A percentile compares a stretch with the other conserved stretches of the same genome.
phyloP scores from a whole-genome alignment of 495 filamentous ascomycete species.

The Penicillium bovifimosum region DNA sequence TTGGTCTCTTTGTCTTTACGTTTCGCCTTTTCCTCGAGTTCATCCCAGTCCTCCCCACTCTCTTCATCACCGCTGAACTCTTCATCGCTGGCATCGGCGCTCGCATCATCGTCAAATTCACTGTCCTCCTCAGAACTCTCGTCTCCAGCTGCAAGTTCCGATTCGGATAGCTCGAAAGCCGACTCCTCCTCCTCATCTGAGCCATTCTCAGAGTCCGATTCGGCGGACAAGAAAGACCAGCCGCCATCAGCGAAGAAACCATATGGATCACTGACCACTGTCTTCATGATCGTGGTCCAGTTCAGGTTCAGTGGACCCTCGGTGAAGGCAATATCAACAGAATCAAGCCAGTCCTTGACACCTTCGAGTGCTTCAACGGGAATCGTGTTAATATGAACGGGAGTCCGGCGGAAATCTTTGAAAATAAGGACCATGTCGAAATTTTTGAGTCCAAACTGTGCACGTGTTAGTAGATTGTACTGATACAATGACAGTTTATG shows the following conservation, averaged over 20 bases:
- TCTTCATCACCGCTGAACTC: conserved; percentile 73
- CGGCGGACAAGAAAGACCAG: conserved; percentile 86
- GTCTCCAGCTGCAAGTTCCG: conserved; percentile 70
- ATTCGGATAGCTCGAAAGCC: conserved; percentile 83
- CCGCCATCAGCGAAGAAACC: conserved; percentile 93
- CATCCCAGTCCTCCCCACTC: conserved; percentile 89
- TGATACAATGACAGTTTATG: not conserved
- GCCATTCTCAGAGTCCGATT: conserved; percentile 78
- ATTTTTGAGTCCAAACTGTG: conserved; percentile 91
- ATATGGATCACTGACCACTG: conserved; percentile 86
- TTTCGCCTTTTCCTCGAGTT: conserved; percentile 84
- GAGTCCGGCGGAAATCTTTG: conserved; percentile 85
- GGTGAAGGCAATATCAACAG: conserved; percentile 85
- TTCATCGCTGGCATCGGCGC: conserved; percentile 65
- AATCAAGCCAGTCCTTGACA: conserved; percentile 97
- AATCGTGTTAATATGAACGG: conserved; percentile 95
- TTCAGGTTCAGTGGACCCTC: conserved; percentile 97
- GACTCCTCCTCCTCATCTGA: conserved; percentile 82
- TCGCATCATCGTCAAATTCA: conserved; percentile 89
- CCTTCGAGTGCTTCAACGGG: conserved; percentile 90
- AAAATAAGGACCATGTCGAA: conserved; percentile 98
- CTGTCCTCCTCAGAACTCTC: conserved; percentile 83
- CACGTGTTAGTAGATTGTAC: conserved; percentile 11
- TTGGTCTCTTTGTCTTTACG: conserved; percentile 74
- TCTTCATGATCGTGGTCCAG: conserved; percentile 99